Evolutionary conservation across 2,329 filamentous ascomycete species (phyloP).

Genomic region (Fusarium hostae): DNA sequence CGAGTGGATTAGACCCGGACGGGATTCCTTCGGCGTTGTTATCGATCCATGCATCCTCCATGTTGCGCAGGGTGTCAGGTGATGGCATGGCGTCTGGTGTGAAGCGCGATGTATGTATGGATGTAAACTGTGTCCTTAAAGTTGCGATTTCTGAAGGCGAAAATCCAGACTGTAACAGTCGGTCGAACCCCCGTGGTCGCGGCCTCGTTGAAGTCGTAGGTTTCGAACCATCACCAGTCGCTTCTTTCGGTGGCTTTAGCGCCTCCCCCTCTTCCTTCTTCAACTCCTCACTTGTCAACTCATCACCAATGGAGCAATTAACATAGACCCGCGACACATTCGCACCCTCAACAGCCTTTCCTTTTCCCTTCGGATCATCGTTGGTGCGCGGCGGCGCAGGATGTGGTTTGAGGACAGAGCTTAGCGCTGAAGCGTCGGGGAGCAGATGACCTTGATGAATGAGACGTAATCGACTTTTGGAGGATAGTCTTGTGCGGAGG

Average conservation of each 20-base stretch:
- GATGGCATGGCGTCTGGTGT: conserved; percentile 91
- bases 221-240: conserved; percentile 59
- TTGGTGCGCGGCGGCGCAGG: conserved; percentile 60
- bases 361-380: conserved; percentile 54
- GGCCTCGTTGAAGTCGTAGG: conserved; percentile 47
- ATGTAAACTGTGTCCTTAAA: conserved; percentile 87
- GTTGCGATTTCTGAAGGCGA: conserved; percentile 83
- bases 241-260: conserved; percentile 51
- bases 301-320: conserved; percentile 89
- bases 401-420: conserved; percentile 73
- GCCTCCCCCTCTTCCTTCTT: conserved; percentile 69
- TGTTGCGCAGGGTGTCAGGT: conserved; percentile 75
- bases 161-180: conserved; percentile 84
- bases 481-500: conserved; percentile 78
- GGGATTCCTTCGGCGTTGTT: conserved; percentile 62
- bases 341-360: conserved; percentile 70
- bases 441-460: conserved; percentile 92
- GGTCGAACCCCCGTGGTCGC: conserved; percentile 80
- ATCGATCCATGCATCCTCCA: conserved; percentile 95
- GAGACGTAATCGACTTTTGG: conserved; percentile 80
- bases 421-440: conserved; percentile 76
- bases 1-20: conserved; percentile 51
- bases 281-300: conserved; percentile 75
- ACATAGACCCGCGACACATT: conserved; percentile 78
- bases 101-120: conserved; percentile 82